Evolutionary conservation across 768 basidiomycete species (phyloP), one percentile per base, ranked within the genome.

Genomic region (Bullera alba): DNA sequence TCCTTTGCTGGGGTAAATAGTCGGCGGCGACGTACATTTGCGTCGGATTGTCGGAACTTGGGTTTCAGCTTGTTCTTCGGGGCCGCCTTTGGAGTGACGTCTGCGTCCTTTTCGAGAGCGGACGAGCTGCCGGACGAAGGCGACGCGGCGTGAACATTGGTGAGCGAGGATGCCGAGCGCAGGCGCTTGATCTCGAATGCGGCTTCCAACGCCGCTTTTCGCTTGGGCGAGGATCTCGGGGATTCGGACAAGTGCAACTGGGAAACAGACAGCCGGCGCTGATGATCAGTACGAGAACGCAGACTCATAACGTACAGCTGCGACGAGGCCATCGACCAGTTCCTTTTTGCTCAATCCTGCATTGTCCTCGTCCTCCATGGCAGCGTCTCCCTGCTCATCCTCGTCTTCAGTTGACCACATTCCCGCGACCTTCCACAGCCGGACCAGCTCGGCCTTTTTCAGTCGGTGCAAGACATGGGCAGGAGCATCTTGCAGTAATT

Each of bases 351-450:
- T 54, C 51, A 66, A 17, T 2, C 56, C 61, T 26, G 43, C 54
- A 19, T 63, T 63, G 8, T 57, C 58, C 4, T 55, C 53, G 4
- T 65, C 67, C 4, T 58, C 63, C 38, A 39, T 39, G 14, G 21
- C 21, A 8, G 19, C 19, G 8, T 8, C 10, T 21, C 22, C 37
- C 2, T 51, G 61, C n/a, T 26, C 48, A 17, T 57, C 54, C 28
- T 58, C 56, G 16, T 59, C 59, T 10, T 58, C 57, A 16, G 28
- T 51, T 5, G 51, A 48, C 63, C 65, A 67, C 57, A 72, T 61
- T 16, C 70, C 70, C 1, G 68, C 68, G 16, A 72, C 70, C 42
- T 63, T 64, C 70, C 70, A 72, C 21, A 72, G 42, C 10, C 70
- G 55, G 23, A 68, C 53, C n/a, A 72, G 58, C 43, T 72, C 70